A percentile compares a stretch with the other conserved stretches of the same genome.
Evolutionary conservation across 352 stramenopile genomes (phyloP).

Genomic region (Blastocystis sp.): DNA sequence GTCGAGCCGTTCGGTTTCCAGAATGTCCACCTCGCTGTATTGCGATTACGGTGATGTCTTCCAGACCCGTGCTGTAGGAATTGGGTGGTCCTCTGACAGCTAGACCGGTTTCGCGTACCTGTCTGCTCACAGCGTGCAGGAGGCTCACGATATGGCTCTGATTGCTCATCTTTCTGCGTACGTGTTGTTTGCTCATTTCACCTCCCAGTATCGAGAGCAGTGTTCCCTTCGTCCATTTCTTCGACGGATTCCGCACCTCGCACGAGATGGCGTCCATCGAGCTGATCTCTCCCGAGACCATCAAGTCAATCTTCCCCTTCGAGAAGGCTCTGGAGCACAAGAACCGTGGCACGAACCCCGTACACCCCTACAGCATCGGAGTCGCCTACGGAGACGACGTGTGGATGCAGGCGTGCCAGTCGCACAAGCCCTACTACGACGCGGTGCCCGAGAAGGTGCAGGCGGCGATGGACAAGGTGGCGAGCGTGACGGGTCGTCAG

Average conservation of each 20-base stretch:
- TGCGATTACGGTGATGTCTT: constrained; percentile 80
- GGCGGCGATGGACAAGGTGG: constrained; percentile 69
- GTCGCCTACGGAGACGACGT: constrained; percentile 26
- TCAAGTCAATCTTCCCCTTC: constrained; percentile 62
- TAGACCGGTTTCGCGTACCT: constrained; percentile 69
- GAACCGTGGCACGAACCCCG: constrained; percentile 57
- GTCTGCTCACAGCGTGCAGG: constrained; percentile 67
- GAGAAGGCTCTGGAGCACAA: constrained; percentile 56
- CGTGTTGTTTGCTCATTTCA: constrained; percentile 49
- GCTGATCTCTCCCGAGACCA: constrained; percentile 63
- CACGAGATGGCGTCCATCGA: constrained; percentile 66
- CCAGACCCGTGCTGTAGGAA: constrained; percentile 63
- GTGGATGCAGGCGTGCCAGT: constrained; percentile 48
- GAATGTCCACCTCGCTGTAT: constrained; percentile 64
- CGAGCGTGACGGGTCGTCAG: constrained; percentile 68
- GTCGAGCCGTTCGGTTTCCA: constrained; percentile 68
- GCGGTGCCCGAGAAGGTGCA: constrained; percentile 67
- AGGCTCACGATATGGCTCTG: constrained; percentile 70
- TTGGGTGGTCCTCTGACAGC: constrained; percentile 65
- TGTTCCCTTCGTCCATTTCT: constrained; percentile 71
- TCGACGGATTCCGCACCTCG: constrained; percentile 68
- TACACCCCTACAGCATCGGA: constrained; percentile 10
- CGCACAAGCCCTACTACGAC: constrained; percentile 50
- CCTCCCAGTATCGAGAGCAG: constrained; percentile 58
- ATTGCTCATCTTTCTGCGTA: constrained; percentile 68